Evolutionary conservation across 495 filamentous ascomycete genomes (phyloP).

Genomic region (Astrothelium subdiscretum): DNA sequence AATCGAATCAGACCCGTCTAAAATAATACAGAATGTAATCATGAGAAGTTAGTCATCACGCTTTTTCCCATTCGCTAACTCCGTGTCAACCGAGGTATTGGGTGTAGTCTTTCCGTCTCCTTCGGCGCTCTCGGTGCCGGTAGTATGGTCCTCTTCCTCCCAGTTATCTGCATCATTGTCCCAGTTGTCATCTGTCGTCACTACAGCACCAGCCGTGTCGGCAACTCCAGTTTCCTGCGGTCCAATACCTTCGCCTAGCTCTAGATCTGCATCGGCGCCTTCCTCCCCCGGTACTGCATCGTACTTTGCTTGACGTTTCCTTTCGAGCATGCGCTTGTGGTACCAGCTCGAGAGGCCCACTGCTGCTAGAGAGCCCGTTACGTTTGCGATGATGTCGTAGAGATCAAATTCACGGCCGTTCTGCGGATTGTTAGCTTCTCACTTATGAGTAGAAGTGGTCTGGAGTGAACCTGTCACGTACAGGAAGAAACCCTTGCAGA

Average conservation of each 20-base stretch:
- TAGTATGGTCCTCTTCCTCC: constrained; percentile 14
- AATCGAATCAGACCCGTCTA: not conserved
- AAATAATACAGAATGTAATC: not conserved
- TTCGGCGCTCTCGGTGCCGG: constrained; percentile 3
- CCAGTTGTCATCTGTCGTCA: constrained; percentile 26
- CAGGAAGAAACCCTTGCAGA: constrained; percentile 65
- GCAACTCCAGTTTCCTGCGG: constrained; percentile 20
- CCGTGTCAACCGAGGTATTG: constrained; percentile 2
- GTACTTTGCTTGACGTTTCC: constrained; percentile 68
- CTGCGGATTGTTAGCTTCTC: constrained; percentile 9
- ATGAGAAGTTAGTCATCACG: constrained; percentile 1
- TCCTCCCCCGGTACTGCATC: constrained; percentile 46
- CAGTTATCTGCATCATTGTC: constrained; percentile 23
- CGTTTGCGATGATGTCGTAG: constrained; percentile 77
- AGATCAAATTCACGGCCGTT: constrained; percentile 73
- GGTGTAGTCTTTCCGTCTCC: constrained; percentile 4
- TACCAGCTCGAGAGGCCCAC: constrained; percentile 76
- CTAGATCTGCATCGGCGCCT: constrained; percentile 30
- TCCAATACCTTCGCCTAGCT: constrained; percentile 24
- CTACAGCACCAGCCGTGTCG: constrained; percentile 24
- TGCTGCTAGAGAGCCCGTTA: constrained; percentile 62
- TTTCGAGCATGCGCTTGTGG: constrained; percentile 88
- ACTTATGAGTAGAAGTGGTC: not conserved
- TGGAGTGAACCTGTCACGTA: constrained; percentile 3
- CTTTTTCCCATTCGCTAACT: constrained; percentile 5